Evolutionary conservation across 352 stramenopile genomes (phyloP).

Genomic region (Globisporangium apiculatum): DNA sequence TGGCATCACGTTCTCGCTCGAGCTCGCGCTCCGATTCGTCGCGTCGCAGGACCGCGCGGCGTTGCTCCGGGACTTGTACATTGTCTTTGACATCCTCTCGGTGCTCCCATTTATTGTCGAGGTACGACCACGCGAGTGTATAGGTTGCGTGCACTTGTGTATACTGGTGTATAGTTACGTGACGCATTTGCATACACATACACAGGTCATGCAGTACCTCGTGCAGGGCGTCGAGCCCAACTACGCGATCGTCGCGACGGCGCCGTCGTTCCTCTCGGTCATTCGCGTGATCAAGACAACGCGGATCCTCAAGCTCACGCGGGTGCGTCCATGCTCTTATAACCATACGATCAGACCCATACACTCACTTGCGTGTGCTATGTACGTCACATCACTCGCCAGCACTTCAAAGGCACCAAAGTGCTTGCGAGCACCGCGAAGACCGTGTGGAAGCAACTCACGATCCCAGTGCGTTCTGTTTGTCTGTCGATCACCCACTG

Average conservation of each 20-base stretch:
- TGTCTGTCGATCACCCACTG: not conserved
- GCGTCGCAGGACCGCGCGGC: slow-evolving; percentile 23
- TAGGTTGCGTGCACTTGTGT: no score
- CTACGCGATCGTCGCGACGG: slow-evolving; percentile 56
- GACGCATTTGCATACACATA: no score
- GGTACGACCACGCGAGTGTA: slow-evolving; percentile 14
- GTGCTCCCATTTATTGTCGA: slow-evolving; percentile 62
- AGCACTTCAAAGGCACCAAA: slow-evolving; percentile 65
- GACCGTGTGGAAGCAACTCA: slow-evolving; percentile 45
- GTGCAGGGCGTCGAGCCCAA: slow-evolving; percentile 27
- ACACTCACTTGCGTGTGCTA: not conserved
- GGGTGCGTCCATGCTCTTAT: slow-evolving; percentile 17
- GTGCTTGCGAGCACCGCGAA: slow-evolving; percentile 52
- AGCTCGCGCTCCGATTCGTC: slow-evolving; percentile 54
- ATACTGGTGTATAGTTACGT: no score
- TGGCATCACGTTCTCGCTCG: slow-evolving; percentile 42
- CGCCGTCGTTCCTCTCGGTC: slow-evolving; percentile 56
- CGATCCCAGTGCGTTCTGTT: slow-evolving; percentile 39
- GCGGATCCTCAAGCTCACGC: slow-evolving; percentile 66
- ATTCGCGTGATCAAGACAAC: slow-evolving; percentile 67
- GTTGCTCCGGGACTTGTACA: slow-evolving; percentile 54
- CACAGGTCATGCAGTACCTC: slow-evolving; percentile 20
- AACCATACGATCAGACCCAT: not conserved
- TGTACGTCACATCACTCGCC: not conserved
- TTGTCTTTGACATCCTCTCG: slow-evolving; percentile 56